Evolutionary conservation across 495 filamentous ascomycete species (phyloP), one percentile per base, ranked within the genome.

Genomic region (Terfezia claveryi): DNA sequence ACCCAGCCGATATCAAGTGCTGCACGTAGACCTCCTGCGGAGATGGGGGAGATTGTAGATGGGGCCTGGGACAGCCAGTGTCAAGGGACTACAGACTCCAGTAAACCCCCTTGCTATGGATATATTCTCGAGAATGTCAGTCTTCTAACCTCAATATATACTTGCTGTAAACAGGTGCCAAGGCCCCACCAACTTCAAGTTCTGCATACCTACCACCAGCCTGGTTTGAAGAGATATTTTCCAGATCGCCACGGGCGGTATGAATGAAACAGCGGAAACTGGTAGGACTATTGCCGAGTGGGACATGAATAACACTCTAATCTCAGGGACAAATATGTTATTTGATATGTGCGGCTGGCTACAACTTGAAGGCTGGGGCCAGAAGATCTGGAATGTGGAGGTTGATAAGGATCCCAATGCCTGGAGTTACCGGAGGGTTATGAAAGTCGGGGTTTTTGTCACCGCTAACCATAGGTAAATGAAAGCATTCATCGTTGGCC

Each of bases 291-390:
- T 73, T 27, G 71, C 71, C 10, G 69, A 73, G 55, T 73, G 71
- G 71, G 61, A 66, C 9, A 73, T 72, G 71, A 66, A 70, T 36
- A 67, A 72, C 56, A 64, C 38, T 54, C 52, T 5, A 49, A 57
- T 3, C 61, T 73, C 37, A 66, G 66, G 50, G 57, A 72, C 50
- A 73, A 71, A 58, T 73, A 73, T 52, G 64, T 72, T 12, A 73
- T 73, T 54, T 73, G 71, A 71, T 54, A 55, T 36, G 38, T 10
- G 10, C 2, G 27, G 4, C 7, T 32, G 27, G 27, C 27, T 32
- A 32, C 27, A 7, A 32, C 27, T 20, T 20, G 20, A 20, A 27
- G 5, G 2, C 27, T 27, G 2, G 27, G 71, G 71, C 17, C 71
- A 73, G 62, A 56, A 57, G 23, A 73, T 73, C 57, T 73, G 70